Conservation (phyloP, 257 asterid genomes). For the Solanum clarkiae region DNA sequence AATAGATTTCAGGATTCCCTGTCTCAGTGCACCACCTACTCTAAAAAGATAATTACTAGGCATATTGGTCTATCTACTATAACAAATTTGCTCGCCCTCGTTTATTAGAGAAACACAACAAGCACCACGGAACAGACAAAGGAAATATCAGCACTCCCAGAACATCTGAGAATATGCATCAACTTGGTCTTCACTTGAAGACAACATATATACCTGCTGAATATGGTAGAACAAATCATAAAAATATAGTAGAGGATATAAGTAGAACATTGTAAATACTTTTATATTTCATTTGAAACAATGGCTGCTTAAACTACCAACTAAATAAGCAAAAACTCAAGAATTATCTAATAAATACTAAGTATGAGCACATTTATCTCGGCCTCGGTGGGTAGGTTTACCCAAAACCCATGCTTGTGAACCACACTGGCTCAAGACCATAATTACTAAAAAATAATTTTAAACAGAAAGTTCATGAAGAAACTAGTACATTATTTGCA, state of each 20-base stretch:
- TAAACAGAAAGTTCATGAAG: background rate
- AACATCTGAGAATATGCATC: slow-evolving; percentile 22
- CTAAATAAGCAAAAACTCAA: background rate
- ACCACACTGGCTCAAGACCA: background rate
- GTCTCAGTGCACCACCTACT: slow-evolving; percentile 31
- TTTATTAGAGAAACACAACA: slow-evolving; percentile 15
- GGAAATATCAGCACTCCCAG: slow-evolving; percentile 56
- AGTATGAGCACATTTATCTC: background rate
- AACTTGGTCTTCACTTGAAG: background rate
- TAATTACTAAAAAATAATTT: background rate
- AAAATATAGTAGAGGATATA: background rate
- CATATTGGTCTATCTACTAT: slow-evolving; percentile 35
- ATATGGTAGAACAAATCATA: background rate
- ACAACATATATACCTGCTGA: background rate
- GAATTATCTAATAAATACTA: background rate
- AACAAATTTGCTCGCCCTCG: slow-evolving; percentile 8
- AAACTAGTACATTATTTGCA: background rate
- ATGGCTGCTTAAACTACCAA: background rate
- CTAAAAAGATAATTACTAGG: slow-evolving; percentile 54
- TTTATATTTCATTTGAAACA: background rate
- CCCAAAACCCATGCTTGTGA: background rate
- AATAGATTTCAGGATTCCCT: slow-evolving; percentile 35
- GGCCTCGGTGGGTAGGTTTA: background rate
- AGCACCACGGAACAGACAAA: slow-evolving; percentile 9
- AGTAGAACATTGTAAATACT: background rate